Base-by-base conservation (phyloP, 768 basidiomycete genomes). In the Lyophyllum atratum region DNA sequence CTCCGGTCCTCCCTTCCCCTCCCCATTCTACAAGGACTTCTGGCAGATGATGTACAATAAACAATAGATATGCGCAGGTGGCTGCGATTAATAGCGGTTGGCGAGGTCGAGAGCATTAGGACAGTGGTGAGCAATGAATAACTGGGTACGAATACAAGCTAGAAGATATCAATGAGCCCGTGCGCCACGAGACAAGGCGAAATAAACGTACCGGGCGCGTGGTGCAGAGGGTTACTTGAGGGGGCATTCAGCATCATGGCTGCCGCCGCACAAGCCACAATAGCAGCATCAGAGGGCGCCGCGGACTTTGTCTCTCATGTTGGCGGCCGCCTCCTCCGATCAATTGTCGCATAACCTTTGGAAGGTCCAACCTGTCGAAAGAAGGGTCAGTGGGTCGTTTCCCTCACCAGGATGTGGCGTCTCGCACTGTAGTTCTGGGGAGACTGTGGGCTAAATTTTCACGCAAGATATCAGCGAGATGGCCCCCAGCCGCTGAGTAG, bases 201-300 rank as follows among this genome's bases (percentile, higher is more conserved):
- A 31, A 21, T n/a, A 17, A 12, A 60, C 62, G 29, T 40, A 63
- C 59, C 45, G 28, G 21, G 28, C 17, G 37, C n/a, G n/a, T n/a
- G n/a, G n/a, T 1, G n/a, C 39, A 22, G 26, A 24, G 45, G 10
- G 60, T 77, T 70, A 83, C 67, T 77, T 82, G 84, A 87, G 86
- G 42, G 86, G 86, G 76, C 87, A 89, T 65, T 74, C 78, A 33
- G 84, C 81, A 25, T 82, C 68, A 64, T 82, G 80, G 57, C 75
- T 67, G 37, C 86, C 87, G n/a, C n/a, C n/a, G 64, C 88, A 84
- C 78, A 78, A 86, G 63, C 87, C 87, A 60, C 89, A 90, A 69
- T 89, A 86, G 78, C 86, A 89, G 74, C 89, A 90, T 69, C 88
- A 86, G 58, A 89, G n/a, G 58, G 71, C 59, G 60, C 69, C 70